Evolutionary conservation across 495 filamentous ascomycete species (phyloP), one percentile per base, ranked within the genome.

Genomic region (Xylaria palmicola): DNA sequence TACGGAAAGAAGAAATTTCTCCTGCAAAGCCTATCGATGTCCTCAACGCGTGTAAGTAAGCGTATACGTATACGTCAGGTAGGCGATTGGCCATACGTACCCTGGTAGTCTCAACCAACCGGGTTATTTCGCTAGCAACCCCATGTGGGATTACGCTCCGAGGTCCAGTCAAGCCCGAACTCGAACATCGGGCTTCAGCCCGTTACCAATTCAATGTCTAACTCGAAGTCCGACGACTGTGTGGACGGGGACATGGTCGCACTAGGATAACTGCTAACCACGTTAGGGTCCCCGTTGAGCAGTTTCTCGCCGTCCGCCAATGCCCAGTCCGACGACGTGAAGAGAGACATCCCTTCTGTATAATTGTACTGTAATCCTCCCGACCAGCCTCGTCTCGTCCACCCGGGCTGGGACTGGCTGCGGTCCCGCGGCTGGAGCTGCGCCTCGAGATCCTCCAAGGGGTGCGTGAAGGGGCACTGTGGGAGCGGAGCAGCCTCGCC

Each of bases 401-500:
- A 26, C 7, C 27, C 4, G 5, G 27, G 6, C 15, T 29, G n/a
- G 10, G 27, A n/a, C 0, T 8, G 5, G 12, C 4, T 27, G 9
- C 15, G 6, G n/a, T n/a, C 13, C 24, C 34, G 36, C 34, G 15
- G n/a, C 37, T 0, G 12, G 19, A 41, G 15, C 9, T 34, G 13
- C 13, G 36, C 12, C 3, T 22, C 5, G 37, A 67, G 34, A 30
- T 70, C 65, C 39, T 59, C 37, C 24, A 0, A 22, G 4, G 65
- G 60, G 6, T 70, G 68, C 6, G 29, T 30, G 37, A 65, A 63
- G 13, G 68, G 68, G 19, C 68, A 70, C 0, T 44, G 3, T 8
- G 68, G 68, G 1, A 19, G 30, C 5, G 26, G 44, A 1, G 30
- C 41, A 1, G 1, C 32, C 24, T 59, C 36, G 6, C 65, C 65